Base-by-base conservation (phyloP, 1,139 yeast genomes). In the Nakaseomyces kungkrabaensis region DNA sequence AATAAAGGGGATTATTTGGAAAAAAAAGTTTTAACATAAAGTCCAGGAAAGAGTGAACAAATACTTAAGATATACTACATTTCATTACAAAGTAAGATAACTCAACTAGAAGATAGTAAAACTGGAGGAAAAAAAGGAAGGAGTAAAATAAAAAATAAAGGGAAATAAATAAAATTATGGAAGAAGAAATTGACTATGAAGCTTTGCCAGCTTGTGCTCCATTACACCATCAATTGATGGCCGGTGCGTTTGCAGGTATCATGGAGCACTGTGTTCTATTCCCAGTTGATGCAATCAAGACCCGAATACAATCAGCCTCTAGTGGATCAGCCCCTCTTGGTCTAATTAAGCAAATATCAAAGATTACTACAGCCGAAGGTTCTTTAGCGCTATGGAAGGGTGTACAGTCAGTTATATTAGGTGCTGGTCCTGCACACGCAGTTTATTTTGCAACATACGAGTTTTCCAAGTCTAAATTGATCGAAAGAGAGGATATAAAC, bases 391-490 rank as follows among this genome's bases (percentile, higher is more conserved):
- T 90, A 44, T 92, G 97, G 96, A 76, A 95, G 63, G 99, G 99
- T 52, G 89, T 92, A 34, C 82, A 92, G 13, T 86, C 96, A 1
- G 96, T 94, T 56, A 81, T 90, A 9, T 66, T 92, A 55, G 99
- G 99, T 43, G 97, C 99, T n/a, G 99, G 98, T 4, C 99, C 99
- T 1, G 97, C 98, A 8, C 99, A 92, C 70, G 98, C 98, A 1
- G 86, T 94, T 13, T 94, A 94, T 70, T 92, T 90, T 68, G 85
- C 92, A n/a, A 96, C 95, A 6, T 94, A 90, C 69, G 99, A 92
- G 69, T 77, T 82, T 46, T 77, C 92, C 52, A 90, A 90, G 67
- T 47, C 59, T 26, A 49, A 53, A 24, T 53, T 70, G 37, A 64
- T 64, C 38, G 58, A 63, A 31, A 60, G 59, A 22, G 59, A 63